Percentiles rank a stretch among this genome's conserved stretches.
phyloP scores from a whole-genome alignment of 2,329 filamentous ascomycete species.

The Aotearoamyces nothofagi region DNA sequence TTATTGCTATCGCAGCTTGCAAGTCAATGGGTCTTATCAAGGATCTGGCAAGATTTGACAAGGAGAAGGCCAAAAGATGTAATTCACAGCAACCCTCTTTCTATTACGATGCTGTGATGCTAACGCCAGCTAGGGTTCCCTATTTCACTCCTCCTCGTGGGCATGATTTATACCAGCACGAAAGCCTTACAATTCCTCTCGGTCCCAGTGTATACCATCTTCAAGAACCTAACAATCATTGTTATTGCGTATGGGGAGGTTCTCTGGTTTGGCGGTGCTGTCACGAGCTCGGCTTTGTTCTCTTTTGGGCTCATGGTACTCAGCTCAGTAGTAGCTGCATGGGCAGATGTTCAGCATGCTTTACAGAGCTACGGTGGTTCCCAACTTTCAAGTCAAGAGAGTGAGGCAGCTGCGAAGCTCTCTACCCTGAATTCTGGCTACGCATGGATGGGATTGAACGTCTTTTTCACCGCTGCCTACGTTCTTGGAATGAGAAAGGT shows the following conservation, averaged over 20 bases:
- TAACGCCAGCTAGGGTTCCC: constrained; percentile 60
- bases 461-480: constrained; percentile 84
- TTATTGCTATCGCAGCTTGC: constrained; percentile 66
- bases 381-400: constrained; percentile 13
- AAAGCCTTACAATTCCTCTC: constrained; percentile 94
- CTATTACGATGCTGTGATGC: too few species aligned
- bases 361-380: constrained; percentile 43
- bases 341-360: constrained; percentile 89
- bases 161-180: constrained; percentile 97
- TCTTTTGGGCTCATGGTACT: constrained; percentile 95
- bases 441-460: constrained; percentile 96
- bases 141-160: constrained; percentile 85
- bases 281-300: constrained; percentile 74
- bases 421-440: constrained; percentile 91
- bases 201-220: constrained; percentile 97
- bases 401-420: constrained; percentile 56
- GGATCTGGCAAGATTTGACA: constrained; percentile 68
- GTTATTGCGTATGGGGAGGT: constrained; percentile 97
- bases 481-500: constrained; percentile 91
- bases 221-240: constrained; percentile 99
- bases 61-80: constrained; percentile 88
- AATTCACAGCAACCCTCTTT: constrained; percentile 21
- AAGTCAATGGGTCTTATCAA: constrained; percentile 73
- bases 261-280: constrained; percentile 90
- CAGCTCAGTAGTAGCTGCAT: constrained; percentile 86